Conservation (phyloP, 2,329 filamentous ascomycete genomes). For the Metarhizium guizhouense region DNA sequence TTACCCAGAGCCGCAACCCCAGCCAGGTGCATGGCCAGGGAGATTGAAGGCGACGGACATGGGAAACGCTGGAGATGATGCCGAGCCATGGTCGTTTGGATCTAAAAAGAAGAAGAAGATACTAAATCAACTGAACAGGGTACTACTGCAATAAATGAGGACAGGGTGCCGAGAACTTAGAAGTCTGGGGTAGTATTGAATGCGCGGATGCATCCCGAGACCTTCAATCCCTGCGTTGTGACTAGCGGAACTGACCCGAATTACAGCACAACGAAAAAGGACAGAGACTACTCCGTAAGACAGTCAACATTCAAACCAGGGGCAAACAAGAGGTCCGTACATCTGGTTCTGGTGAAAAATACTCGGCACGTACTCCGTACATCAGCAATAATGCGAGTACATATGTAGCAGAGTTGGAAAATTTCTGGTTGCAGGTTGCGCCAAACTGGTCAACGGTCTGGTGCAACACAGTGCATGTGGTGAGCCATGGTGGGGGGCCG, state of each 20-base stretch:
- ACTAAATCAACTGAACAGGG: not conserved
- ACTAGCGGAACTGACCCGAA: not conserved
- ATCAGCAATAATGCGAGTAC: too few relatives aligned
- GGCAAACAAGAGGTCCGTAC: too few relatives aligned
- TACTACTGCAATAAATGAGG: not conserved
- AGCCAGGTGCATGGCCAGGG: conserved; percentile 50
- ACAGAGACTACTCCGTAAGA: too few relatives aligned
- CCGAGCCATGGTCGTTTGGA: conserved; percentile 24
- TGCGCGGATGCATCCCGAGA: conserved; percentile 3
- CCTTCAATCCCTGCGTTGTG: not conserved
- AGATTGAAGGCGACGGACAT: conserved; percentile 56
- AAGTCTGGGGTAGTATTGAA: not conserved
- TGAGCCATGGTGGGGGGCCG: not conserved
- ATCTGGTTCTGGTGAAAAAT: too few relatives aligned
- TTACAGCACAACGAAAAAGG: too few relatives aligned
- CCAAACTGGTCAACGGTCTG: too few relatives aligned
- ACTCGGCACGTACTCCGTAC: too few relatives aligned
- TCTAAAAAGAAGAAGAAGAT: not conserved
- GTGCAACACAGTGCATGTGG: too few relatives aligned
- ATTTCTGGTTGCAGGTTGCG: too few relatives aligned
- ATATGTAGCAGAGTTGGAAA: too few relatives aligned
- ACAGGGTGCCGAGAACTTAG: not conserved
- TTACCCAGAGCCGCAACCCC: conserved; percentile 44
- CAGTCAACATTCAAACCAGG: too few relatives aligned
- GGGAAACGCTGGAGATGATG: conserved; percentile 58